These are phyloP conservation scores for Chaetomium fimeti DNA, from an alignment of 495 filamentous ascomycete species.

Conservation along the genomic window DNA sequence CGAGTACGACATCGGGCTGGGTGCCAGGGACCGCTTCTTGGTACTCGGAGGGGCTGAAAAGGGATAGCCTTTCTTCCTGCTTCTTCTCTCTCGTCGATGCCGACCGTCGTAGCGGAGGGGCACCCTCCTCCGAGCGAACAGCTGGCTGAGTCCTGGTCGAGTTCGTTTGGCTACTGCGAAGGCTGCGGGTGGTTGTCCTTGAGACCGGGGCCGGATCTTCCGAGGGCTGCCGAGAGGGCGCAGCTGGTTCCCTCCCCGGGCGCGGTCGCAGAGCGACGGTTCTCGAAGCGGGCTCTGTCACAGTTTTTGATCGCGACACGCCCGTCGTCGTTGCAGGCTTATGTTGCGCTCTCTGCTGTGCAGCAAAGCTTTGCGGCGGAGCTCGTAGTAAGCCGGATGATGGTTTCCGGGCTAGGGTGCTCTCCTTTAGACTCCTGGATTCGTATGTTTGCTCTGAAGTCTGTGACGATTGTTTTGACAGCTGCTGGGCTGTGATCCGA, in stretches of 20 bases:
- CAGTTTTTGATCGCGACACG: slow-evolving; percentile 25
- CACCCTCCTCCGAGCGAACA: slow-evolving; percentile 10
- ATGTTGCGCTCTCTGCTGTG: slow-evolving; percentile 54
- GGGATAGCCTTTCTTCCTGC: slow-evolving; percentile 34
- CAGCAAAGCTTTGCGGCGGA: slow-evolving; percentile 57
- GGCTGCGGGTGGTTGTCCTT: slow-evolving; percentile 28
- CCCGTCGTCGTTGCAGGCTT: slow-evolving; percentile 34
- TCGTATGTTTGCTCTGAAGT: slow-evolving; percentile 24
- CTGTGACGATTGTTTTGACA: slow-evolving; percentile 23
- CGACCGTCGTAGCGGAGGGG: slow-evolving; percentile 7
- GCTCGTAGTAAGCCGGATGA: slow-evolving; percentile 42
- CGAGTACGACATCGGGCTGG: slow-evolving; percentile 53
- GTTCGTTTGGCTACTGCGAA: slow-evolving; percentile 33
- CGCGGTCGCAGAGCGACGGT: slow-evolving; percentile 19
- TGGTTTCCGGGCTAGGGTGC: slow-evolving; percentile 19
- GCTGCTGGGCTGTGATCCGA: slow-evolving; percentile 25
- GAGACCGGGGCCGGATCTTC: slow-evolving; percentile 24
- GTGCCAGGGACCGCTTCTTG: slow-evolving; percentile 49
- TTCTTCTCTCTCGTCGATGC: slow-evolving; percentile 16
- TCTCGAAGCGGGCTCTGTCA: slow-evolving; percentile 24
- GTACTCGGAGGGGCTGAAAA: slow-evolving; percentile 54
- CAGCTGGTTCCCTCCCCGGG: slow-evolving; percentile 3
- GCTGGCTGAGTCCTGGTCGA: slow-evolving; percentile 26
- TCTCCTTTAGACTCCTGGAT: slow-evolving; percentile 30
- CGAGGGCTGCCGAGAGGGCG: slow-evolving; percentile 2